phyloP scores from a whole-genome alignment of 176 grass and related monocot species.

The Puccinellia tenuiflora region DNA sequence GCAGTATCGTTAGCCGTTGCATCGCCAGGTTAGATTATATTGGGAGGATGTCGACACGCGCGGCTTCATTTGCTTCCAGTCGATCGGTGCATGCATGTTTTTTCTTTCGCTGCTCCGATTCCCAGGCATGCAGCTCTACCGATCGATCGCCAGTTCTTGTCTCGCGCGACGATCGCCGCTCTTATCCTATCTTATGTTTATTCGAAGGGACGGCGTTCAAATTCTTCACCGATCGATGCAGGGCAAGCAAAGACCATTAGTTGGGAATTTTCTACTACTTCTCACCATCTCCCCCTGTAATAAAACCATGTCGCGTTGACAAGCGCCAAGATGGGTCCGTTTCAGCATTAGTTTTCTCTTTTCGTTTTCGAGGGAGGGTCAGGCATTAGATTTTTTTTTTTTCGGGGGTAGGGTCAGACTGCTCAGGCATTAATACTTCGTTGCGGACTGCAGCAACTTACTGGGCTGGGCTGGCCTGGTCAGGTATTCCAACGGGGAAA shows the following conservation, averaged over 20 bases:
- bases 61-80: not conserved
- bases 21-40: not conserved
- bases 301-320: not conserved
- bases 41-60: not conserved
- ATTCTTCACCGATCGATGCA: not conserved
- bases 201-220: not conserved
- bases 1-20: not conserved
- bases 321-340: not conserved
- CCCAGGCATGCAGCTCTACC: not conserved
- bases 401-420: no score
- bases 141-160: not conserved
- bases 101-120: not conserved
- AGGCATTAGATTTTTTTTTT: no score
- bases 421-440: no score
- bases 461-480: not conserved
- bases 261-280: not conserved
- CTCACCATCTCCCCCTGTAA: not conserved
- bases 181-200: not conserved
- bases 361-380: not conserved
- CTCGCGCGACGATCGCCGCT: not conserved
- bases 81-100: no score
- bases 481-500: no score
- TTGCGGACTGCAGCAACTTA: not conserved
- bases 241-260: not conserved
- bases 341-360: not conserved